These are phyloP conservation scores for Trametes cubensis DNA, from an alignment of 768 basidiomycete species.

Conservation along the genomic window DNA sequence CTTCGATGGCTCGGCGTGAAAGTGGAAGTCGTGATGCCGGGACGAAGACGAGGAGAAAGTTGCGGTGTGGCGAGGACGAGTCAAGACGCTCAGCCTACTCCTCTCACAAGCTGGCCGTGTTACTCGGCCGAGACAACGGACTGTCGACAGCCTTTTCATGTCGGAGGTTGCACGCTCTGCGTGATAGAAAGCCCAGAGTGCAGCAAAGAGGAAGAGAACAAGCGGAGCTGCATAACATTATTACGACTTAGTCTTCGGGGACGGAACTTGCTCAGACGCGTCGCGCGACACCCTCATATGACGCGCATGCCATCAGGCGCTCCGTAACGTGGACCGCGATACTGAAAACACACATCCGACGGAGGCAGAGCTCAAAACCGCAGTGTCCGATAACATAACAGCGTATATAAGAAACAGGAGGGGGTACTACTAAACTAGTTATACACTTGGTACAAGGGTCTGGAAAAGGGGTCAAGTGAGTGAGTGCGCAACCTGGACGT, in stretches of 20 bases:
- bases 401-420: conserved; percentile 6
- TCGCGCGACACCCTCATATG: conserved; percentile 8
- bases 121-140: not conserved
- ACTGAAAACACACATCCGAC: not conserved
- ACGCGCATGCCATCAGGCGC: not conserved
- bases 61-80: not conserved
- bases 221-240: not conserved
- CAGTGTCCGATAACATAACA: conserved; percentile 21
- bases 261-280: conserved; percentile 18
- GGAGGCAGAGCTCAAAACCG: not conserved
- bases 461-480: conserved; percentile 35
- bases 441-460: conserved; percentile 91
- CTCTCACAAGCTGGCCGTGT: too few species aligned
- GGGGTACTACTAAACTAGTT: conserved; percentile 55
- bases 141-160: not conserved
- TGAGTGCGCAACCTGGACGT: not conserved
- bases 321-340: not conserved
- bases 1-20: conserved; percentile 3
- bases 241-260: not conserved
- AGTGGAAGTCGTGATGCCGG: conserved; percentile 4
- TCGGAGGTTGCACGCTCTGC: too few species aligned
- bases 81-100: not conserved
- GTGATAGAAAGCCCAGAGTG: too few species aligned
- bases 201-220: not conserved
- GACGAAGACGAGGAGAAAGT: not conserved